Evolutionary conservation across 805 yeast genomes (phyloP).

Genomic region (Blastobotrys parvus): DNA sequence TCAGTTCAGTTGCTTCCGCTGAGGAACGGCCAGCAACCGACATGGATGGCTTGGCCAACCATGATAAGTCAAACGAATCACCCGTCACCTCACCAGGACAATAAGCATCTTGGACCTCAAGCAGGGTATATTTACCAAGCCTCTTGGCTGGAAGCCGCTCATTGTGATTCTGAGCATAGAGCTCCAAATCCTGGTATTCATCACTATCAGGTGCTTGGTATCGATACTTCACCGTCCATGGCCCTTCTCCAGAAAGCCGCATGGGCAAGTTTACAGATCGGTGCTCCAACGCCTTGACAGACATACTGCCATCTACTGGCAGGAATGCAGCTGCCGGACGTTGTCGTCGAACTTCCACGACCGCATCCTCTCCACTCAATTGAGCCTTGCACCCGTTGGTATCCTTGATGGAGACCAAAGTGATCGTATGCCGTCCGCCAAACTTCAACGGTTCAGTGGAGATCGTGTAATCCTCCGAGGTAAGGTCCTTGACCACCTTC

Average conservation of each 20-base stretch:
- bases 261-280: constrained; percentile 51
- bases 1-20: constrained; percentile 18
- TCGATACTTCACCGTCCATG: constrained; percentile 34
- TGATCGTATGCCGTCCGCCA: constrained; percentile 70
- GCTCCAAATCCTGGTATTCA: constrained; percentile 5
- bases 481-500: constrained; percentile 36
- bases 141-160: constrained; percentile 30
- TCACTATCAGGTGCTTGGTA: constrained; percentile 9
- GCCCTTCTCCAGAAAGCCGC: constrained; percentile 48
- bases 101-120: constrained; percentile 40
- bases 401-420: constrained; percentile 61
- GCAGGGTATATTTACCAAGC: constrained; percentile 42
- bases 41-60: constrained; percentile 40
- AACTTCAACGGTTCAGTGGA: constrained; percentile 44
- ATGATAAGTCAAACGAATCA: constrained; percentile 33
- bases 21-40: constrained; percentile 27
- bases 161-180: constrained; percentile 15
- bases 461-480: constrained; percentile 33
- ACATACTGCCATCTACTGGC: constrained; percentile 29
- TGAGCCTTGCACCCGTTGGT: constrained; percentile 72
- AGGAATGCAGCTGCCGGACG: constrained; percentile 51
- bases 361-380: constrained; percentile 53
- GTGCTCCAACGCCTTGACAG: constrained; percentile 40
- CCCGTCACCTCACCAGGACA: constrained; percentile 41
- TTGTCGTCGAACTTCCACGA: constrained; percentile 60